Evolutionary conservation across 768 basidiomycete genomes (phyloP).

Genomic region (Trametes coccinea): DNA sequence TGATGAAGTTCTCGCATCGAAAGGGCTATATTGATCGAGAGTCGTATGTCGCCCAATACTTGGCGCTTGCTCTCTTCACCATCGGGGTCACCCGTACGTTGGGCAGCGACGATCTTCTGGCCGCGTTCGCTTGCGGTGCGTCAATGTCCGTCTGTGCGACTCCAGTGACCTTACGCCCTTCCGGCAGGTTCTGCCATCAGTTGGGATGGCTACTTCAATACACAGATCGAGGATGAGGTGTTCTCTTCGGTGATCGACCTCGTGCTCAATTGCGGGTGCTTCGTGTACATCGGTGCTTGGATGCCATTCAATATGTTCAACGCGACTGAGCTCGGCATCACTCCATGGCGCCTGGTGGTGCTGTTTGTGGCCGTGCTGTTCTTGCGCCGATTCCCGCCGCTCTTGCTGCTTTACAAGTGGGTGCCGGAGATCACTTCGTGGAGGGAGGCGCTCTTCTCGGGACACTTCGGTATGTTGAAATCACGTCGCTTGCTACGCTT

Average conservation of each 20-base stretch:
- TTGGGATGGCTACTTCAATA: conserved; percentile 86
- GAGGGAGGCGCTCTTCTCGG: conserved; percentile 86
- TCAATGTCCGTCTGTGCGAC: neutral
- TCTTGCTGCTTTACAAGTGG: conserved; percentile 76
- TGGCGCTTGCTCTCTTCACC: conserved; percentile 71
- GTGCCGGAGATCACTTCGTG: conserved; percentile 86
- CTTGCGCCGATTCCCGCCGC: conserved; percentile 77
- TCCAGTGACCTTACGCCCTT: neutral
- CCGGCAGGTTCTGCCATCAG: conserved; percentile 79
- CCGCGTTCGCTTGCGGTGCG: conserved; percentile 80
- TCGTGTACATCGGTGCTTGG: conserved; percentile 89
- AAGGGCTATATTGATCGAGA: conserved; percentile 73
- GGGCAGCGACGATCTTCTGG: conserved; percentile 86
- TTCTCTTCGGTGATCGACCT: conserved; percentile 93
- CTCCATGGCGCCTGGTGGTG: conserved; percentile 68
- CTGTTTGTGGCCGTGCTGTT: conserved; percentile 68
- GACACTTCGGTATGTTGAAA: conserved; percentile 73
- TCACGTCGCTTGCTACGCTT: neutral
- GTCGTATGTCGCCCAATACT: conserved; percentile 85
- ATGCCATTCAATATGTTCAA: conserved; percentile 65
- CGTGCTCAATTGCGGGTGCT: conserved; percentile 77
- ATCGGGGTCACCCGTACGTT: conserved; percentile 79
- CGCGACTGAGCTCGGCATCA: conserved; percentile 56
- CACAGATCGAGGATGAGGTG: conserved; percentile 77
- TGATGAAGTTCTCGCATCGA: conserved; percentile 70